Evolutionary conservation across 371 early-diverging fungal genomes (phyloP).

Genomic region (Apophysomyces ossiformis): DNA sequence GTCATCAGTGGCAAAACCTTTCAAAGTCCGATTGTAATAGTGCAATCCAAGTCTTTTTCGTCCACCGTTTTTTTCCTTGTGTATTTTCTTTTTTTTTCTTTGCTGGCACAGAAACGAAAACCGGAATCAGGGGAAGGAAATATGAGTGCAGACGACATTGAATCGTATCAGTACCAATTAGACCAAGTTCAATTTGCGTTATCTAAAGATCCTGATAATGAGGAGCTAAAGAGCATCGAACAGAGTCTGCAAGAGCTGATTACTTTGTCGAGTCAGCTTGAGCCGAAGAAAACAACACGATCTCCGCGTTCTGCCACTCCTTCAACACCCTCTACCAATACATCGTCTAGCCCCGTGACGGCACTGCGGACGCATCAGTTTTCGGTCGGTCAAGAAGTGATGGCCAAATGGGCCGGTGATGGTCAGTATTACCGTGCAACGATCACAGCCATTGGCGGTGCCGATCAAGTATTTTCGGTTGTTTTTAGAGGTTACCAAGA

Average conservation of each 20-base stretch:
- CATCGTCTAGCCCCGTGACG: constrained; percentile 19
- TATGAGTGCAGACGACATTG: constrained; percentile 55
- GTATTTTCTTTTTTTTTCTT: no score
- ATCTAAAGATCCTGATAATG: constrained; percentile 68
- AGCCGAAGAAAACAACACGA: constrained; percentile 22
- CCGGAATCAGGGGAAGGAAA: neutral
- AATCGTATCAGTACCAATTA: constrained; percentile 70
- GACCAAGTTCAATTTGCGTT: constrained; percentile 79
- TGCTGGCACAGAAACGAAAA: neutral
- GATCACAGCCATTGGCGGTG: constrained; percentile 68
- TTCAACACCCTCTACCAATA: constrained; percentile 8
- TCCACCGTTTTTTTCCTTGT: no score
- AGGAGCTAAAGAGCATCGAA: constrained; percentile 70
- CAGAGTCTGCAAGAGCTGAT: constrained; percentile 76
- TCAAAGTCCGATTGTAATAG: no score
- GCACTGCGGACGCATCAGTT: constrained; percentile 37
- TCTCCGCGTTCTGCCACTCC: constrained; percentile 6
- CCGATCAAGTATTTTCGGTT: constrained; percentile 71
- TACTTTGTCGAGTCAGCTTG: constrained; percentile 53
- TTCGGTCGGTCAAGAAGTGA: constrained; percentile 65
- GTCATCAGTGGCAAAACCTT: no score
- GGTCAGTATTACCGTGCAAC: constrained; percentile 76
- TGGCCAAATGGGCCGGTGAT: constrained; percentile 71
- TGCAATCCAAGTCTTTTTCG: no score
- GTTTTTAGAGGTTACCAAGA: constrained; percentile 69